Evolutionary conservation across 768 basidiomycete genomes (phyloP), one percentile per base, ranked within the genome.

Genomic region (Tulasnella sp.): DNA sequence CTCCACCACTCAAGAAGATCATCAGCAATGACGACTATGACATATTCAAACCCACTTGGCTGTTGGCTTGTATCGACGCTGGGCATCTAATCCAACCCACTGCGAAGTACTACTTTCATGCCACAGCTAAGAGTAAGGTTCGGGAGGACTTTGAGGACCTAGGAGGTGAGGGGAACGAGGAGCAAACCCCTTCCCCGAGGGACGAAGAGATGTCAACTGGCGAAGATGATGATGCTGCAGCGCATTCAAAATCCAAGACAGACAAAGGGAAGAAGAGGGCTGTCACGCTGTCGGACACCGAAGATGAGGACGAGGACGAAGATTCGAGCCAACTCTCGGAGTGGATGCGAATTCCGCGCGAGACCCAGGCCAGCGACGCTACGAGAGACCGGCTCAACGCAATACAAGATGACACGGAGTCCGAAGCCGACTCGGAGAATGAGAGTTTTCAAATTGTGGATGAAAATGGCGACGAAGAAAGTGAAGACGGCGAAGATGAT

Each of bases 71-170:
- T 23, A 76, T 94, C n/a, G 74, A 76, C 4, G 72, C 74, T 27
- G 78, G 76, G 10, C 73, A 78, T 60, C 73, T 75, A 19, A 70
- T 81, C 26, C 84, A 88, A 0, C 72, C 93, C 61, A 76, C 70
- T 41, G 83, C 84, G 71, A 85, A 80, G 91, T 92, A 88, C 68
- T 88, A 89, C 70, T 88, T 89, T 73, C 80, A 86, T 66, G 82
- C 87, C 3, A 85, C 82, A 0, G 69, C 73, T 1, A 71, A 69
- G 4, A 77, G 84, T 41, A 63, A 73, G 70, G 63, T 70, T 73
- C 61, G 59, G 53, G 66, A 69, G 26, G 69, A 55, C 29, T 64
- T 76, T 48, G 74, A 72, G 15, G 75, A 73, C 51, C 71, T 68
- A 19, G 67, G 70, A n/a, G 58, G 32, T n/a, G 38, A 21, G 19